Conservation (phyloP, 108 stramenopile genomes). For the Cyclotella choctawhatcheeana region DNA sequence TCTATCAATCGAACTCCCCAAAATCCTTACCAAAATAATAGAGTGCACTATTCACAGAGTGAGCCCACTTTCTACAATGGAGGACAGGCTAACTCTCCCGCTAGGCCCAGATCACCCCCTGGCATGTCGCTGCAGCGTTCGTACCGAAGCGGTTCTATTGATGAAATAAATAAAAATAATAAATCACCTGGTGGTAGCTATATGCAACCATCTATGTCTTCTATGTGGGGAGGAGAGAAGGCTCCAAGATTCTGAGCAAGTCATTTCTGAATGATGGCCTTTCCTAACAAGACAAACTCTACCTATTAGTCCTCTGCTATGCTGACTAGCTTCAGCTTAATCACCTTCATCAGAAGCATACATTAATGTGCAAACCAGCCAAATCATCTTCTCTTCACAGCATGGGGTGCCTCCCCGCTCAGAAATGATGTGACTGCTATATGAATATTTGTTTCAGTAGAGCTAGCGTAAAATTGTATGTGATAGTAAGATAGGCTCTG, state of each 20-base stretch:
- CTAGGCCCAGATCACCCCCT: slow-evolving; percentile 14
- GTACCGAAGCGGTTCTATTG: neutral
- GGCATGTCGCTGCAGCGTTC: slow-evolving; percentile 19
- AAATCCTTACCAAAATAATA: neutral
- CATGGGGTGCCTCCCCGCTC: too few relatives aligned
- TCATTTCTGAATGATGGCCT: too few relatives aligned
- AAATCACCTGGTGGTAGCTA: neutral
- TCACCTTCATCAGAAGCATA: neutral
- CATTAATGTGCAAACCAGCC: too few relatives aligned
- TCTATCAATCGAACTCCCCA: slow-evolving; percentile 2
- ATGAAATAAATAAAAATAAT: neutral
- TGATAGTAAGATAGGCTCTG: neutral
- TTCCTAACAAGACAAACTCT: neutral
- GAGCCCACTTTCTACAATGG: slow-evolving; percentile 5
- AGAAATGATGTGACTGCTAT: too few relatives aligned
- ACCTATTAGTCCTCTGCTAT: neutral
- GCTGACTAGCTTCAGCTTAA: slow-evolving; percentile 10
- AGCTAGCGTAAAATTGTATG: slow-evolving; percentile 1
- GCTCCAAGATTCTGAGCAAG: slow-evolving; percentile 9
- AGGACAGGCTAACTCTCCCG: neutral
- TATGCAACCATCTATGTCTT: slow-evolving; percentile 8
- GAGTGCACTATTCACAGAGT: slow-evolving; percentile 3
- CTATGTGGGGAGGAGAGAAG: slow-evolving; percentile 7
- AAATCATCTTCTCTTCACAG: too few relatives aligned
- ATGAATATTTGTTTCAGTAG: slow-evolving; percentile 1